These are phyloP conservation scores for Phytophthora uliginosa DNA, from an alignment of 352 stramenopile species.

Conservation along the genomic window DNA sequence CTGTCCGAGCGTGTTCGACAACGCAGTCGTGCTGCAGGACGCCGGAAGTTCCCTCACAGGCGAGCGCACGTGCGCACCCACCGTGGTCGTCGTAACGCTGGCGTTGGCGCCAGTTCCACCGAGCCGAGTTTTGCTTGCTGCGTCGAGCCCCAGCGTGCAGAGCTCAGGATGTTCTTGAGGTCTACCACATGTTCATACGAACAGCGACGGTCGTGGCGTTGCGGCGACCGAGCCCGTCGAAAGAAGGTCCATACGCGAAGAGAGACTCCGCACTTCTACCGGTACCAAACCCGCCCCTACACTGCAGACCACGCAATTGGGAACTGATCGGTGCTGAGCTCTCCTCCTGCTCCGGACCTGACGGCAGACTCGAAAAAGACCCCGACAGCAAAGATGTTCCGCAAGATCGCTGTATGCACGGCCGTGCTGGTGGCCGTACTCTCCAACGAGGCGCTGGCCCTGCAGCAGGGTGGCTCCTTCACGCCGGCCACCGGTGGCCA, in stretches of 20 bases:
- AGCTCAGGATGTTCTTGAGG: slow-evolving; percentile 16
- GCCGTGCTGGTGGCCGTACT: slow-evolving; percentile 52
- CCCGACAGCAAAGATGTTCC: slow-evolving; percentile 51
- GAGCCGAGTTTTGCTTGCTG: neutral
- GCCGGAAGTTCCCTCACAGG: slow-evolving; percentile 14
- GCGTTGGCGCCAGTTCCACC: slow-evolving; percentile 1
- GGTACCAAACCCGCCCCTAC: slow-evolving; percentile 32
- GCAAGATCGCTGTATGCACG: slow-evolving; percentile 48
- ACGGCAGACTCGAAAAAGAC: slow-evolving; percentile 52
- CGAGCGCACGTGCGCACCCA: neutral
- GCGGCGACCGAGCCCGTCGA: neutral
- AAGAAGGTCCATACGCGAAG: slow-evolving; percentile 16
- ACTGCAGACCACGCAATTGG: slow-evolving; percentile 19
- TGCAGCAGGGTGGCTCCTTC: slow-evolving; percentile 29
- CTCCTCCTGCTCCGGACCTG: slow-evolving; percentile 5
- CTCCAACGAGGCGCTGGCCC: slow-evolving; percentile 40
- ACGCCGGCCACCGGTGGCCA: slow-evolving; percentile 17
- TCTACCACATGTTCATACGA: slow-evolving; percentile 29
- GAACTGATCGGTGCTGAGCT: neutral
- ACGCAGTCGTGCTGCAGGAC: neutral
- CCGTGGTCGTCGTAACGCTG: neutral
- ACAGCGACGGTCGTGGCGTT: slow-evolving; percentile 38
- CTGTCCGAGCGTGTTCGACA: slow-evolving; percentile 23
- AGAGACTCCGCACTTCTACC: slow-evolving; percentile 38
- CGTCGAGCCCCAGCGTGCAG: slow-evolving; percentile 13